phyloP scores from a whole-genome alignment of 306 rosid species.

The Rosa lucieae region DNA sequence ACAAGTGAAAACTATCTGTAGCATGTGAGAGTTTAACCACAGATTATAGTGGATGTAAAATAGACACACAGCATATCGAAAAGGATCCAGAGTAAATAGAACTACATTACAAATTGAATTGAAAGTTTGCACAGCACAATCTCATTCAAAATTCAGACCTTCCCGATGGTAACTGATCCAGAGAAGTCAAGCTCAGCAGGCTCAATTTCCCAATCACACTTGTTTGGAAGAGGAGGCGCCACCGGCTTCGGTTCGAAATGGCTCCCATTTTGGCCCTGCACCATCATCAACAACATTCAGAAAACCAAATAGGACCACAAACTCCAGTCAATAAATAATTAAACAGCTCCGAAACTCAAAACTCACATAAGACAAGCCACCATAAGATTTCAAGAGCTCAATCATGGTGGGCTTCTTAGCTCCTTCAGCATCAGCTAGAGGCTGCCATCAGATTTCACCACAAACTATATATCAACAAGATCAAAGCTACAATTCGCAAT shows the following conservation, averaged over 20 bases:
- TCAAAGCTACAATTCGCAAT: background rate
- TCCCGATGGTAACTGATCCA: conserved; percentile 67
- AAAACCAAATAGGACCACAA: conserved; percentile 1
- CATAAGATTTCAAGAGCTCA: conserved; percentile 71
- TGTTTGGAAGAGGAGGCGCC: conserved; percentile 86
- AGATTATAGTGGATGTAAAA: background rate
- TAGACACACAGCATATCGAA: background rate
- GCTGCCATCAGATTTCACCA: conserved; percentile 44
- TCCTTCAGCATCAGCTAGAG: conserved; percentile 99
- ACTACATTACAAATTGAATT: background rate
- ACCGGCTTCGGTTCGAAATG: conserved; percentile 88
- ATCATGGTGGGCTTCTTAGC: conserved; percentile 60
- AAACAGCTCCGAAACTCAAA: background rate
- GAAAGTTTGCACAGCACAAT: background rate
- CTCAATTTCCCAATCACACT: conserved; percentile 99
- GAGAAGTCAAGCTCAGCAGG: conserved; percentile 94
- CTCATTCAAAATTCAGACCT: conserved; percentile 46
- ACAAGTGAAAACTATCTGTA: background rate
- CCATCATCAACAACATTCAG: conserved; percentile 17
- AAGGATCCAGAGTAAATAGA: background rate
- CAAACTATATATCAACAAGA: background rate
- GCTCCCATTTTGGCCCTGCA: conserved; percentile 97
- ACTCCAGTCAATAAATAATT: background rate
- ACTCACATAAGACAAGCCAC: conserved; percentile 91
- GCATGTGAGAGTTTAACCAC: background rate